A percentile compares a stretch with the other conserved stretches of the same genome.
Conservation (phyloP, 2,329 filamentous ascomycete genomes). For the Phaeosphaeriaceae sp. region DNA sequence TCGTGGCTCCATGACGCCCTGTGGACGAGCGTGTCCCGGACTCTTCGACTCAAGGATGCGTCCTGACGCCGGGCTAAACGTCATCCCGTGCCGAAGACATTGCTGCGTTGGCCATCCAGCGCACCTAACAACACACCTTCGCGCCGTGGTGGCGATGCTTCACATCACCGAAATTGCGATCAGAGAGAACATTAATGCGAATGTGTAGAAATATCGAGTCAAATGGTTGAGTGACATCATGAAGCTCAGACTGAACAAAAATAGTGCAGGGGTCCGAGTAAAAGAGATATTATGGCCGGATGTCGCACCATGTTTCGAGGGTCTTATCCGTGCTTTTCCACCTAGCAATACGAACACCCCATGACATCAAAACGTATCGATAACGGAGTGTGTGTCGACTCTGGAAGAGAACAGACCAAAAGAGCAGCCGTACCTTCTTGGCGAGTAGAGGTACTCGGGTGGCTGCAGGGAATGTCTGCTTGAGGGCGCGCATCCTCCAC, state of each 20-base stretch:
- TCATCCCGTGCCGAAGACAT: conserved; percentile 18
- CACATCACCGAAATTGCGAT: conserved; percentile 18
- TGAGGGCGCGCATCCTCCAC: not conserved
- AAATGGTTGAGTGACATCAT: conserved; percentile 31
- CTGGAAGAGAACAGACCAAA: not conserved
- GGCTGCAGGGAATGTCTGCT: not conserved
- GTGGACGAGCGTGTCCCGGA: not conserved
- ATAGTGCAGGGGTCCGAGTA: conserved; percentile 21
- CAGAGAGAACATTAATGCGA: conserved; percentile 9
- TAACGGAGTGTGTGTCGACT: not conserved
- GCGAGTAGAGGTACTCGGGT: not conserved
- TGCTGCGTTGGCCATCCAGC: conserved; percentile 30
- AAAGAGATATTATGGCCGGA: conserved; percentile 10
- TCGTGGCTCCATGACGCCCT: not conserved
- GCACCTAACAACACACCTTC: conserved; percentile 32
- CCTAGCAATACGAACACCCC: not conserved
- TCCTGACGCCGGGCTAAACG: conserved; percentile 6
- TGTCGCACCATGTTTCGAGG: not conserved
- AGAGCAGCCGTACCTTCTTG: not conserved
- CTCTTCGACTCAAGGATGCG: conserved; percentile 6
- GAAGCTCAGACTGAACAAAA: conserved; percentile 14
- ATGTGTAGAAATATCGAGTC: conserved; percentile 5
- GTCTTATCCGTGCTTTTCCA: not conserved
- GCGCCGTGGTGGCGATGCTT: conserved; percentile 18
- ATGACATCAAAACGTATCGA: not conserved